Conservation (phyloP, 768 basidiomycete genomes). For the Auricularia heimuer region DNA sequence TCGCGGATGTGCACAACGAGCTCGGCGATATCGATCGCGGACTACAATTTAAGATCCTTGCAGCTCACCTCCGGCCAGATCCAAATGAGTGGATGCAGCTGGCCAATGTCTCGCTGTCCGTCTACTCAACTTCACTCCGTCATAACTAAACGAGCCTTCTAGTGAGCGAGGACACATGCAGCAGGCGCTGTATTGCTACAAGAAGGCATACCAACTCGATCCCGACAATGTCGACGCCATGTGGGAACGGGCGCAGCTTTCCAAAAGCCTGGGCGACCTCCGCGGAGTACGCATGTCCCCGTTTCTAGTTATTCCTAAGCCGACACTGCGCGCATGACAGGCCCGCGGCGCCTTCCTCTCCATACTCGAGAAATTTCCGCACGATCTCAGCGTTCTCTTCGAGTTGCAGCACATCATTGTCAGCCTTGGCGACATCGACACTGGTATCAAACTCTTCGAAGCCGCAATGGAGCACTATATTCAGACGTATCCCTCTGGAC, state of each 20-base stretch:
- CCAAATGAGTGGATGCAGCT: slow-evolving; percentile 83
- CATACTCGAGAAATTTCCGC: slow-evolving; percentile 66
- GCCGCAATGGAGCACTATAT: slow-evolving; percentile 66
- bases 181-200: slow-evolving; percentile 87
- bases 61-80: slow-evolving; percentile 76
- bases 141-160: neutral
- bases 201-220: slow-evolving; percentile 70
- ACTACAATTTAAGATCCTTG: slow-evolving; percentile 79
- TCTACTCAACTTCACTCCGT: slow-evolving; percentile 4
- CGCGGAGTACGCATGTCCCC: slow-evolving; percentile 39
- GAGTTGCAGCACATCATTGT: slow-evolving; percentile 72
- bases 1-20: slow-evolving; percentile 77
- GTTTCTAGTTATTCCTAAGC: neutral
- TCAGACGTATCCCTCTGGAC: slow-evolving; percentile 34
- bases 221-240: slow-evolving; percentile 75
- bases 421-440: slow-evolving; percentile 55
- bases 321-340: slow-evolving; percentile 20
- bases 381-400: slow-evolving; percentile 68
- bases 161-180: slow-evolving; percentile 66
- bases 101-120: slow-evolving; percentile 64
- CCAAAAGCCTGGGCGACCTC: slow-evolving; percentile 64
- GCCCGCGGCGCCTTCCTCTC: slow-evolving; percentile 55
- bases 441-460: slow-evolving; percentile 60
- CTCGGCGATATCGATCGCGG: slow-evolving; percentile 57
- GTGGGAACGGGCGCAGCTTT: slow-evolving; percentile 81